phyloP scores from a whole-genome alignment of 306 rosid genomes.

The Lathyrus tuberosus region DNA sequence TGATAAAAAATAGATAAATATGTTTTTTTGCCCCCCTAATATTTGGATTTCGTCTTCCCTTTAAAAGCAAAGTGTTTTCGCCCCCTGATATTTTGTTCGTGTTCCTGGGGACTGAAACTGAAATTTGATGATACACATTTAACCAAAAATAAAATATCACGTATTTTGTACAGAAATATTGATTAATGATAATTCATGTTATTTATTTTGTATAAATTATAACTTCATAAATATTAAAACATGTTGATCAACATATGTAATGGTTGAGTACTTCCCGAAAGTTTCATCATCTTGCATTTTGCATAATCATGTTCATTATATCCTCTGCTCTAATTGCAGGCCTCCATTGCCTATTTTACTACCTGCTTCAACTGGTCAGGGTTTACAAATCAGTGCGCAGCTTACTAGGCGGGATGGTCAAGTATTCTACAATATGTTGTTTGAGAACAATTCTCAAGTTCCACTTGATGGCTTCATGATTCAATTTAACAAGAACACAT shows the following conservation, averaged over 20 bases:
- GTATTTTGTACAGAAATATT: conserved; percentile 12
- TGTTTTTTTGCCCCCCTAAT: neutral
- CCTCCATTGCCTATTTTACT: conserved; percentile 84
- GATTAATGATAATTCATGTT: conserved; percentile 2
- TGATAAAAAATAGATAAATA: conserved; percentile 5
- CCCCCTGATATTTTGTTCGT: neutral
- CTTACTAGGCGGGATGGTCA: conserved; percentile 76
- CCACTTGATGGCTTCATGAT: conserved; percentile 97
- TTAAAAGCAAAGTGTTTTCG: too few relatives aligned
- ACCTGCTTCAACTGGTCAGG: conserved; percentile 86
- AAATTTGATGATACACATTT: neutral
- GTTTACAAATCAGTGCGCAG: conserved; percentile 97
- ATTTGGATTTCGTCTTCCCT: neutral
- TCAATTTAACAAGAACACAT: conserved; percentile 95
- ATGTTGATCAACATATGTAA: conserved; percentile 10
- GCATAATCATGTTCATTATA: conserved; percentile 33
- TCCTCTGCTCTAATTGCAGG: conserved; percentile 55
- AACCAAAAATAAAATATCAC: neutral
- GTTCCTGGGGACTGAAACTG: neutral
- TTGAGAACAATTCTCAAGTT: conserved; percentile 80
- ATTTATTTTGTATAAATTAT: neutral
- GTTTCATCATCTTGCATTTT: conserved; percentile 29
- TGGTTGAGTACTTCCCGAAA: conserved; percentile 16
- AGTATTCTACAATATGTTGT: conserved; percentile 77
- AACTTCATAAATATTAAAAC: conserved; percentile 1